phyloP scores from a whole-genome alignment of 495 filamentous ascomycete genomes.

The Xylaria flabelliformis region DNA sequence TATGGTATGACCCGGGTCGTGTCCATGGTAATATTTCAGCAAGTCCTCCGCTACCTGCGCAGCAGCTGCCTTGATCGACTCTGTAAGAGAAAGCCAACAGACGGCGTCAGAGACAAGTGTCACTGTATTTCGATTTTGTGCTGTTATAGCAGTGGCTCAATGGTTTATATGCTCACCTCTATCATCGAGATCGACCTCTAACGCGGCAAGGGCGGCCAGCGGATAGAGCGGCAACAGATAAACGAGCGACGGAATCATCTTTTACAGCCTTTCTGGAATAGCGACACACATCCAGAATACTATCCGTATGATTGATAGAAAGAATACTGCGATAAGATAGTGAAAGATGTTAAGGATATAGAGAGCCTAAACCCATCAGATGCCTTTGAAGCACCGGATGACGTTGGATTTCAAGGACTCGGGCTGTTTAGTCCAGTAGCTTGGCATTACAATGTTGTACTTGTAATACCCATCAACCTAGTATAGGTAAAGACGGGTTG shows the following conservation, averaged over 20 bases:
- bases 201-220: slow-evolving; percentile 35
- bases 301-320: too few relatives aligned
- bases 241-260: slow-evolving; percentile 29
- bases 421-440: neutral
- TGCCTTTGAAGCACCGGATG: slow-evolving; percentile 9
- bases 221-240: slow-evolving; percentile 36
- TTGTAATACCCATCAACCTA: neutral
- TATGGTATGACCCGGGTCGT: slow-evolving; percentile 64
- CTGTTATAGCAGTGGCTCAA: neutral
- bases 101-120: neutral
- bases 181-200: slow-evolving; percentile 38
- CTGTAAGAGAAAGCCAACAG: slow-evolving; percentile 37
- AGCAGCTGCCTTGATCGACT: slow-evolving; percentile 63
- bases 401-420: slow-evolving; percentile 21
- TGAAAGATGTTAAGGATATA: neutral
- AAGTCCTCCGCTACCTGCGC: slow-evolving; percentile 65
- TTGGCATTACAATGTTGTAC: neutral
- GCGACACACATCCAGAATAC: slow-evolving; percentile 4
- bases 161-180: slow-evolving; percentile 30
- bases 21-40: slow-evolving; percentile 69
- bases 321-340: neutral
- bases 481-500: slow-evolving; percentile 14
- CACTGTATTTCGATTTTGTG: neutral
- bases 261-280: slow-evolving; percentile 11
- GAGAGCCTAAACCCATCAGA: slow-evolving; percentile 8